Evolutionary conservation across 2,329 filamentous ascomycete species (phyloP), one percentile per base, ranked within the genome.

Genomic region (Raffaelea deltoideospora): DNA sequence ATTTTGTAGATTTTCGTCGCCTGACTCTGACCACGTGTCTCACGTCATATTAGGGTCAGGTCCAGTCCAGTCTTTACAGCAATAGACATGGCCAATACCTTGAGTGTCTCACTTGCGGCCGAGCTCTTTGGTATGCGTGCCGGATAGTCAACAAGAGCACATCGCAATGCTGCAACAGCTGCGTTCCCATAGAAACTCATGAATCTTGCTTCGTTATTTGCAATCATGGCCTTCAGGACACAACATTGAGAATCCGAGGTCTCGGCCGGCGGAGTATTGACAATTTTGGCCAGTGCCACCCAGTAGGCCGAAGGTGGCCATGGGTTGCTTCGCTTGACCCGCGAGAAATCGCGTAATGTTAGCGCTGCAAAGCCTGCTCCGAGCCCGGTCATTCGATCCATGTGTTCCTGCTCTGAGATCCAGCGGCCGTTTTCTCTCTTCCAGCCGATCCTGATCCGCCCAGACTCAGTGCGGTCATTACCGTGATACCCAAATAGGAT

Each of bases 291-390:
- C 39, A 96, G 61, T 0, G 79, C 69, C 27, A 65, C 68, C 90
- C 90, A 98, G 62, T 90, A 96, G 38, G 87, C 67, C 0, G 66
- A 68, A 34, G 81, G 82, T 4, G 79, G 86, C 57, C 73, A 90
- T 0, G 79, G 86, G 47, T 87, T 87, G 32, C 61, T 64, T 44
- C 76, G 76, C 28, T 65, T 63, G 2, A 76, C 72, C 44, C 72
- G 78, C 43, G 72, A 72, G 51, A 92, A 94, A 53, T 92, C 84
- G 33, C 88, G 76, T 9, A 95, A 64, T 1, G 84, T 75, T 27
- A 96, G 66, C 2, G 87, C 75, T 0, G 86, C 83, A 51, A 80
- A 98, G 0, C 88, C 88, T 3, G 81, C 79, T 2, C 76, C 85
- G 1, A 95, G 64, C 0, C 86, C 88, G 4, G 74, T 77, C 79